Percentiles rank a stretch among this genome's conserved stretches.
Conservation (phyloP, 2,329 filamentous ascomycete genomes). For the Aureobasidium sp. region DNA sequence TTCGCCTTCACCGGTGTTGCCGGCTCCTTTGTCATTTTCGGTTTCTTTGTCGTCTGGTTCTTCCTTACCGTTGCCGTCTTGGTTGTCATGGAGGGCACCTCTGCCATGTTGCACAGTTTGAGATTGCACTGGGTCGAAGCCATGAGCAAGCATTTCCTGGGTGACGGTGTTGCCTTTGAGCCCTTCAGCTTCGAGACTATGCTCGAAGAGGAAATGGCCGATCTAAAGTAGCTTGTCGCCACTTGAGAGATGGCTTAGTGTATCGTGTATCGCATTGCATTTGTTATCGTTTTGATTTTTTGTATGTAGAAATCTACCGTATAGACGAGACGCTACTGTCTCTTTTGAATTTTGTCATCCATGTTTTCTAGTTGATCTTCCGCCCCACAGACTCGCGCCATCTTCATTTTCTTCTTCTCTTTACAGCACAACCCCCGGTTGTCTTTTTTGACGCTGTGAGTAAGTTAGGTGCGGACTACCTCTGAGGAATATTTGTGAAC, state of each 20-base stretch:
- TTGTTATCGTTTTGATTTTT: not conserved
- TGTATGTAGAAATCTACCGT: constrained; percentile 15
- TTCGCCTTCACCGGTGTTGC: constrained; percentile 59
- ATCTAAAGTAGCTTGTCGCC: constrained; percentile 27
- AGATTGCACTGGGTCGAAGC: constrained; percentile 95
- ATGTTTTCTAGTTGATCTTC: too few species aligned
- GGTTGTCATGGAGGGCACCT: constrained; percentile 93
- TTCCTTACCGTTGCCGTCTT: constrained; percentile 71
- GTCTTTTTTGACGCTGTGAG: too few species aligned
- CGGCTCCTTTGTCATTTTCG: constrained; percentile 73
- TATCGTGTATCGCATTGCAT: not conserved
- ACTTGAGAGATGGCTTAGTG: not conserved
- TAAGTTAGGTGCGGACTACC: too few species aligned
- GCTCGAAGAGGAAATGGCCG: constrained; percentile 65
- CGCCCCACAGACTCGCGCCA: too few species aligned
- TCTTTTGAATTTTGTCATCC: not conserved
- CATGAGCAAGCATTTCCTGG: constrained; percentile 95
- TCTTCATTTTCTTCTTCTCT: too few species aligned
- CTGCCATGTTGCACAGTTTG: constrained; percentile 88
- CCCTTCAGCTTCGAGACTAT: constrained; percentile 83
- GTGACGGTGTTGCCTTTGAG: constrained; percentile 72
- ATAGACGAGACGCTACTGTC: constrained; percentile 4
- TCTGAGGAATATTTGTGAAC: too few species aligned
- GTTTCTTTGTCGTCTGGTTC: constrained; percentile 87
- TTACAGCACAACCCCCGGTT: too few species aligned